Conservation (phyloP, 768 basidiomycete species). For the Hygrophoropsis aurantiaca region DNA sequence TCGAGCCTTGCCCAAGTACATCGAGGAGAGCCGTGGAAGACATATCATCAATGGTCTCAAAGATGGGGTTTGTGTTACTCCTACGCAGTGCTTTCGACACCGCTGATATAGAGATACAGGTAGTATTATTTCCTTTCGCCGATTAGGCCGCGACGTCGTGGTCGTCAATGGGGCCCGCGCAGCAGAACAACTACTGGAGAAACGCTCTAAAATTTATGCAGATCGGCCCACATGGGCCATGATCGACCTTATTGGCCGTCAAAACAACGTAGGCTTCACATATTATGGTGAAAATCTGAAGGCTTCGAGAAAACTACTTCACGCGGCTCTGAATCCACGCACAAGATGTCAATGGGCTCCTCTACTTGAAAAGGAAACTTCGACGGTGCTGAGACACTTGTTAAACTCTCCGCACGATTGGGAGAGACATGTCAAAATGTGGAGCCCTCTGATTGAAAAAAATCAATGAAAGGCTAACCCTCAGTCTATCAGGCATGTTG, state of each 20-base stretch:
- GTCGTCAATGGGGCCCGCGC: constrained; percentile 43
- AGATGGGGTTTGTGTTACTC: too few relatives aligned
- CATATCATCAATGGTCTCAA: too few relatives aligned
- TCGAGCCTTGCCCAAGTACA: too few relatives aligned
- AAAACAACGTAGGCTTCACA: constrained; percentile 35
- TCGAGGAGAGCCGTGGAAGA: too few relatives aligned
- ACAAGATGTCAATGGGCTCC: constrained; percentile 31
- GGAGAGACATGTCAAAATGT: constrained; percentile 1
- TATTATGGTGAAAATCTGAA: constrained; percentile 22
- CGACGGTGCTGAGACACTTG: constrained; percentile 24
- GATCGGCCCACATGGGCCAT: constrained; percentile 51
- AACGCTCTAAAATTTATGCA: constrained; percentile 44
- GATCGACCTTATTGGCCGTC: constrained; percentile 41
- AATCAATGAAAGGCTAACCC: background rate
- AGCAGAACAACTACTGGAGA: constrained; percentile 44
- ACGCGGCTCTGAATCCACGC: constrained; percentile 34
- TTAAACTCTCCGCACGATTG: background rate
- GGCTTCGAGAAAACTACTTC: constrained; percentile 41
- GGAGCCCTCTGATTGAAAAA: constrained; percentile 1
- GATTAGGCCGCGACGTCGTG: constrained; percentile 42
- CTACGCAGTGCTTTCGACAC: too few relatives aligned
- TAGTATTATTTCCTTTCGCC: constrained; percentile 44
- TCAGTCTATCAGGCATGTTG: constrained; percentile 34
- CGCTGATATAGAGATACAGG: constrained; percentile 27
- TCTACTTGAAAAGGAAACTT: constrained; percentile 35